Evolutionary conservation across 192 early-diverging fungal species (phyloP), one percentile per base, ranked within the genome.

Genomic region (Gorgonomyces haynaldii): DNA sequence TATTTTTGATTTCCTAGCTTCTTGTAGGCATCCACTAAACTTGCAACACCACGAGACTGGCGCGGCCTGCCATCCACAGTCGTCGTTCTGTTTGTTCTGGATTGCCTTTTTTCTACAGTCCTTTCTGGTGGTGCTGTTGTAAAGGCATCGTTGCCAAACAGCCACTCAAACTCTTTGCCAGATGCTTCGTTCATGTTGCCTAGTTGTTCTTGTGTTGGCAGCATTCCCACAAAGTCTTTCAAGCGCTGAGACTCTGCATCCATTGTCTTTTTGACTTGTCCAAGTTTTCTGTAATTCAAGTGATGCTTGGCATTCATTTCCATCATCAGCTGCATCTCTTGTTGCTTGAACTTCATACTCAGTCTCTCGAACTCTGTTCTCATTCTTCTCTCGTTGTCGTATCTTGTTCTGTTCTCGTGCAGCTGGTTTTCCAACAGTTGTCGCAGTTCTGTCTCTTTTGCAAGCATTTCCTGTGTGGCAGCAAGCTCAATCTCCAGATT

Each of bases 331-430:
- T 37, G 60, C 62, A n/a, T 61, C 45, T n/a, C 40, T 42, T 2
- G 53, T 57, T 57, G 53, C 28, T 69, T 60, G 7, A 69, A 32
- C 23, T 58, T 30, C 10, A 43, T 22, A 36, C 66, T 59, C 57
- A 67, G 55, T 6, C 67, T 54, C 48, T 74, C 72, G 28, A 67
- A 57, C 41, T 74, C 67, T 17, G 64, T 39, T 22, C 72, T 37
- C 13, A 70, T 52, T 38, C 61, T 48, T n/a, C 64, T 57, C 54
- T 76, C 73, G 4, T 60, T 37, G 44, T 66, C 36, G 13, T 63
- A 55, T 2, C 39, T 19, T 21, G 38, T 45, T 8, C 67, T 52
- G 35, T 65, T 58, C n/a, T 66, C 64, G 36, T 69, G 50, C 3
- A 65, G 46, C 28, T 64, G 52, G 3, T 52, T 46, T 37, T 74